Percentiles rank a stretch among this genome's conserved stretches.
These are phyloP conservation scores for Suillus weaverae DNA, from an alignment of 768 basidiomycete genomes.

Conservation along the genomic window DNA sequence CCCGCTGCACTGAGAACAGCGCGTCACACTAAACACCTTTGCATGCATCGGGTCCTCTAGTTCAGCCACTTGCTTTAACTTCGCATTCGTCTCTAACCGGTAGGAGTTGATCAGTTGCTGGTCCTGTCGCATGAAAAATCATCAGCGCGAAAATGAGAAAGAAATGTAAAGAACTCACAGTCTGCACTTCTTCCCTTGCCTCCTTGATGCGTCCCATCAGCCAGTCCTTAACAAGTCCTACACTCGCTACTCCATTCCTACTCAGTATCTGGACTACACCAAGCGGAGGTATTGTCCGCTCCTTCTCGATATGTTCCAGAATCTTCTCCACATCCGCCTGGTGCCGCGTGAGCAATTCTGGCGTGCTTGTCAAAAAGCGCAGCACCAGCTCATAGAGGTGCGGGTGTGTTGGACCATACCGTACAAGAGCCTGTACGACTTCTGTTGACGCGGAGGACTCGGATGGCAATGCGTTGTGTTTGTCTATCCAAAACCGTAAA, in stretches of 20 bases:
- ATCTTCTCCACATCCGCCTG: slow-evolving; percentile 68
- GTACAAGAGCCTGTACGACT: slow-evolving; percentile 70
- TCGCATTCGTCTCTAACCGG: slow-evolving; percentile 76
- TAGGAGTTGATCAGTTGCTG: slow-evolving; percentile 86
- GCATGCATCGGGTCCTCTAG: slow-evolving; percentile 78
- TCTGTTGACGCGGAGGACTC: slow-evolving; percentile 35
- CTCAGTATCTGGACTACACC: slow-evolving; percentile 87
- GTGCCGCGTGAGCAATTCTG: slow-evolving; percentile 71
- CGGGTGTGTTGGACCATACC: slow-evolving; percentile 71
- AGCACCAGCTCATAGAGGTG: slow-evolving; percentile 86
- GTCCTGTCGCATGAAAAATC: slow-evolving; percentile 52
- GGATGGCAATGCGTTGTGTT: slow-evolving; percentile 44
- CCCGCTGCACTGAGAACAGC: slow-evolving; percentile 86
- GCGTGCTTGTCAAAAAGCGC: slow-evolving; percentile 83
- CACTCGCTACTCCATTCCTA: slow-evolving; percentile 85
- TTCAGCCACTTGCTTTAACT: slow-evolving; percentile 78
- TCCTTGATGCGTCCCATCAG: slow-evolving; percentile 75
- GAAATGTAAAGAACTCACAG: slow-evolving; percentile 47
- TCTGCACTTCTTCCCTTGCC: slow-evolving; percentile 73
- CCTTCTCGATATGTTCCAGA: slow-evolving; percentile 75
- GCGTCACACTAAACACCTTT: slow-evolving; percentile 89
- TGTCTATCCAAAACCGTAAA: slow-evolving; percentile 89
- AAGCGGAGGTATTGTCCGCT: slow-evolving; percentile 85
- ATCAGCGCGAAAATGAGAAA: slow-evolving; percentile 2
- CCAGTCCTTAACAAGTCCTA: slow-evolving; percentile 93